Base-by-base conservation (phyloP, 2,329 filamentous ascomycete genomes). In the Penicillium sp. region DNA sequence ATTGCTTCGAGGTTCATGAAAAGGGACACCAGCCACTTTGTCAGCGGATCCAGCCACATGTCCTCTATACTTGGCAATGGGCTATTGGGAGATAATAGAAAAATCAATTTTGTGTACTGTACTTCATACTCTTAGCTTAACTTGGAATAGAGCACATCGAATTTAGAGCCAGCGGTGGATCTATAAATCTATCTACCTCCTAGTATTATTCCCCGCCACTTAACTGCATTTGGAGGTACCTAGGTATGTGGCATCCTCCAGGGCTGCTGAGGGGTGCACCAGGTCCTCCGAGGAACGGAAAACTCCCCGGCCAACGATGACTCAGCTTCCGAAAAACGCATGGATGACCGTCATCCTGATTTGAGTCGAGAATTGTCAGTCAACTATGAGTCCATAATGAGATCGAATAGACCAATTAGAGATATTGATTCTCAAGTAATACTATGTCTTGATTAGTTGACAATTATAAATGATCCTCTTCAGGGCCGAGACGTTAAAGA, bases 1-100 rank as follows among this genome's bases (percentile, higher is more conserved):
- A 41, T 48, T 48, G 48, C 48, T 43, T 49, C 10, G 49, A 34
- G 40, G 40, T 56, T 59, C 47, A 49, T 44, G 32, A 48, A 52
- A 53, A 36, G 41, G 59, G 56, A 45, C 61, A 64, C 59, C 55
- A 64, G 62, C 62, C 62, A 65, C 61, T 65, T 65, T 62, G 62
- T 65, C 60, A 63, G 62, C 62, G 56, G 61, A 57, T 62, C 60
- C 60, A 65, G 62, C 62, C 62, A 65, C 62, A 65, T 65, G 62
- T 64, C 62, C 61, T 64, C 51, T 59, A 47, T 47, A 48, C 42
- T 55, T 50, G 47, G 26, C 27, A 46, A 34, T 41, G 2, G 40
- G 9, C 23, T 26, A 26, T 7, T 14, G 19, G 27, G 46, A 19
- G 16, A 32, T 18, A n/a, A 14, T 23, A 10, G 39, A 48, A 19